Evolutionary conservation across 805 yeast genomes (phyloP).

Genomic region (Saccharomyces jurei): DNA sequence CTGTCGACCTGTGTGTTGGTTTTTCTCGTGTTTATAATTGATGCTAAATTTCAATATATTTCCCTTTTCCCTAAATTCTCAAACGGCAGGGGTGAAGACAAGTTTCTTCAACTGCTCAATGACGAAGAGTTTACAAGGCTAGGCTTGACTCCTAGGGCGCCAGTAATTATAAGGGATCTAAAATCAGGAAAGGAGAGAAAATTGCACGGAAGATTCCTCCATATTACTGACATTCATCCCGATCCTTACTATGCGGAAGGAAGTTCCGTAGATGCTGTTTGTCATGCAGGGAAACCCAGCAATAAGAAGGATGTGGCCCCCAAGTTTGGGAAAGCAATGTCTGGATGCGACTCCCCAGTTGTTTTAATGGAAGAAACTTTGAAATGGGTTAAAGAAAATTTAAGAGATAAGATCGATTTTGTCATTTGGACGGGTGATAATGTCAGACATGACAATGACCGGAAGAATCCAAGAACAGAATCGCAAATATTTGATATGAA

Average conservation of each 20-base stretch:
- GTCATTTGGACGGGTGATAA: slow-evolving; percentile 91
- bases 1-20: background rate
- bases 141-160: slow-evolving; percentile 37
- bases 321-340: slow-evolving; percentile 62
- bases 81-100: background rate
- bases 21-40: background rate
- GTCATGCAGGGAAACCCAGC: slow-evolving; percentile 41
- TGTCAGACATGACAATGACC: slow-evolving; percentile 75
- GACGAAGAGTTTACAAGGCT: slow-evolving; percentile 27
- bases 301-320: slow-evolving; percentile 43
- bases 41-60: background rate
- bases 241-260: slow-evolving; percentile 59
- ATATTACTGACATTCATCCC: slow-evolving; percentile 81
- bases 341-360: slow-evolving; percentile 74
- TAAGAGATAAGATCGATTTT: slow-evolving; percentile 73
- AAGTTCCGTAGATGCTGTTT: slow-evolving; percentile 38
- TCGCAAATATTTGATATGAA: slow-evolving; percentile 63
- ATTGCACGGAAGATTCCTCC: slow-evolving; percentile 73
- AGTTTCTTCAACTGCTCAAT: slow-evolving; percentile 4
- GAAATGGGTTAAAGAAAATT: slow-evolving; percentile 54
- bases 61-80: background rate
- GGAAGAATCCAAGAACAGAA: slow-evolving; percentile 67
- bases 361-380: slow-evolving; percentile 53
- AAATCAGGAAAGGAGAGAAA: slow-evolving; percentile 12
- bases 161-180: slow-evolving; percentile 22